Conservation (phyloP, 2,329 filamentous ascomycete species). For the Graphiopsis chlorocephala region DNA sequence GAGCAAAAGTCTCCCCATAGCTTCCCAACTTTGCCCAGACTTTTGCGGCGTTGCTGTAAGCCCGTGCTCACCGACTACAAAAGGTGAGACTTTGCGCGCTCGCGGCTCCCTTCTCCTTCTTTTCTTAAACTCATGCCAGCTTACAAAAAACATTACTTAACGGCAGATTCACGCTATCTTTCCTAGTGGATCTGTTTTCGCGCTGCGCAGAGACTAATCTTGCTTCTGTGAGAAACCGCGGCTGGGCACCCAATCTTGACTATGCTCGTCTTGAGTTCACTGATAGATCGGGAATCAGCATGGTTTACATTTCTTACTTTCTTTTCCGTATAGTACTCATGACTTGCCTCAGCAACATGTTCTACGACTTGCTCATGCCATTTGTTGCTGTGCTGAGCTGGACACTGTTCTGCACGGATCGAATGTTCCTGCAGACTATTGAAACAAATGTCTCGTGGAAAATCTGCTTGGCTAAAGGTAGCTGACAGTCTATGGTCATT, state of each 20-base stretch:
- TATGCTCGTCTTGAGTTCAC: slow-evolving; percentile 64
- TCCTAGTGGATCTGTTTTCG: slow-evolving; percentile 54
- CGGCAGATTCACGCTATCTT: slow-evolving; percentile 12
- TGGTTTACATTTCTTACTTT: not conserved
- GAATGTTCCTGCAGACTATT: not conserved
- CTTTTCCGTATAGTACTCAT: not conserved
- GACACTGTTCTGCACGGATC: not conserved
- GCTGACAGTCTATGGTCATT: not conserved
- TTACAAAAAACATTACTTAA: slow-evolving; percentile 54
- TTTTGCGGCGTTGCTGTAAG: no score
- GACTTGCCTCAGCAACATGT: not conserved
- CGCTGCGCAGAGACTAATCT: slow-evolving; percentile 63
- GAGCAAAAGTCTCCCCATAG: no score
- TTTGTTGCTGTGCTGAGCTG: not conserved
- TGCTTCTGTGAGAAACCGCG: slow-evolving; percentile 51
- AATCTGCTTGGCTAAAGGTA: no score
- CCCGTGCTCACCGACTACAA: slow-evolving; percentile 9
- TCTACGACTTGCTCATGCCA: not conserved
- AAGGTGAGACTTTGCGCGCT: slow-evolving; percentile 18
- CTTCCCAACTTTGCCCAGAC: no score
- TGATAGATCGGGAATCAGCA: slow-evolving; percentile 70
- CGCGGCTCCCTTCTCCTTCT: slow-evolving; percentile 40
- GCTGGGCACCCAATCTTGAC: slow-evolving; percentile 70
- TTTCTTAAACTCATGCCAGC: slow-evolving; percentile 53
- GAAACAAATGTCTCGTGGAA: not conserved